phyloP scores from a whole-genome alignment of 345 rosid genomes.

The Salix viminalis region DNA sequence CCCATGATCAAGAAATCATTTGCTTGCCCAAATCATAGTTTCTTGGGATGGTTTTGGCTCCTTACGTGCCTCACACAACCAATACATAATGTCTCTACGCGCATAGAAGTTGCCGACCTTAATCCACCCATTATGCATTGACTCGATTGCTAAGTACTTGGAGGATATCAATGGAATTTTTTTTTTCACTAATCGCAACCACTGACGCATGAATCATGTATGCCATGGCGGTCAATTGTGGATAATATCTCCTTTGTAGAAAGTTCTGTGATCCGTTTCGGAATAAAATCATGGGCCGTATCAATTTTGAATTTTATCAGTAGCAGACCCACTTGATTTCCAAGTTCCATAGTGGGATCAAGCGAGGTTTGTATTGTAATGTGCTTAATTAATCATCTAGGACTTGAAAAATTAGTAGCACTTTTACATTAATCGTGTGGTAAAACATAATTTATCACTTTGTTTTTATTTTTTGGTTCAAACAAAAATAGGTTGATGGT shows the following conservation, averaged over 20 bases:
- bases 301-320: background rate
- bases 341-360: background rate
- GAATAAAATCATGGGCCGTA: background rate
- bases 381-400: too few relatives aligned
- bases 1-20: conserved; percentile 20
- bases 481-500: background rate
- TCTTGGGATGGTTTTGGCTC: conserved; percentile 1
- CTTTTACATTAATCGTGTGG: too few relatives aligned
- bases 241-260: background rate
- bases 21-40: conserved; percentile 12
- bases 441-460: too few relatives aligned
- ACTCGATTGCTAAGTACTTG: background rate
- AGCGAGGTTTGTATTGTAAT: background rate
- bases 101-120: conserved; percentile 33
- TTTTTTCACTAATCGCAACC: background rate
- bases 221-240: background rate
- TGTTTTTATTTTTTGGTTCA: background rate
- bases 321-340: background rate
- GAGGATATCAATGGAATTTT: too few relatives aligned
- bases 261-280: background rate
- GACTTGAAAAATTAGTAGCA: too few relatives aligned
- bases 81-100: conserved; percentile 7
- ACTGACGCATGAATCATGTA: background rate
- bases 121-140: conserved; percentile 20
- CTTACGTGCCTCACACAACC: conserved; percentile 35